phyloP scores from a whole-genome alignment of 2,329 filamentous ascomycete genomes.

The Exophiala lecanii-corni region DNA sequence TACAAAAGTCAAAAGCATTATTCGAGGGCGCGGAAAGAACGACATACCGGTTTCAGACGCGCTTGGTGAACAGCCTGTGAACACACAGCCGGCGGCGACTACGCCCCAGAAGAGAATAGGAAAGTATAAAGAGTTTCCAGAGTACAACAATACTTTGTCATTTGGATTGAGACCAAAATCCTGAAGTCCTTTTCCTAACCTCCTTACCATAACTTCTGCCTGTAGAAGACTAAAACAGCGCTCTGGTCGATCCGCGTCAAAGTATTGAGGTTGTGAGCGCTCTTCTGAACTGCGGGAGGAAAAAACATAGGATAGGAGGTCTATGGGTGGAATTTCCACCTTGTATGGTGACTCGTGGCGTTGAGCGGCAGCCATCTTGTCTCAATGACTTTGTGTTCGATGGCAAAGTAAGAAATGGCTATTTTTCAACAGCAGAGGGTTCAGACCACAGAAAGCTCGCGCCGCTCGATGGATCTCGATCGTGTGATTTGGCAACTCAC shows the following conservation, averaged over 20 bases:
- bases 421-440: no score
- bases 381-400: no score
- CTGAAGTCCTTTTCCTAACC: conserved; percentile 10
- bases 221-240: conserved; percentile 15
- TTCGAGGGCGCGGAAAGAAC: no score
- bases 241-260: conserved; percentile 15
- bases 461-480: no score
- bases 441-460: no score
- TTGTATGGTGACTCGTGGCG: conserved; percentile 24
- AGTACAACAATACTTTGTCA: conserved; percentile 15
- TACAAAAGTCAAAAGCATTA: conserved; percentile 21
- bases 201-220: conserved; percentile 12
- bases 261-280: conserved; percentile 15
- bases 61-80: conserved; percentile 48
- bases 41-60: conserved; percentile 30
- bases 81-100: conserved; percentile 46
- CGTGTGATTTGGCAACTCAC: no score
- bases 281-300: conserved; percentile 5
- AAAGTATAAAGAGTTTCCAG: conserved; percentile 15
- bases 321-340: conserved; percentile 12
- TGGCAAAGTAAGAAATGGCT: no score
- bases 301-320: conserved; percentile 16
- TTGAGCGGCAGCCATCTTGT: no score
- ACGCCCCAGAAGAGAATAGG: conserved; percentile 36
- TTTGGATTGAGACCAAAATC: conserved; percentile 7